Percentiles rank a stretch among this genome's conserved stretches.
Evolutionary conservation across 2,329 filamentous ascomycete genomes (phyloP).

Genomic region (Venturia effusa): DNA sequence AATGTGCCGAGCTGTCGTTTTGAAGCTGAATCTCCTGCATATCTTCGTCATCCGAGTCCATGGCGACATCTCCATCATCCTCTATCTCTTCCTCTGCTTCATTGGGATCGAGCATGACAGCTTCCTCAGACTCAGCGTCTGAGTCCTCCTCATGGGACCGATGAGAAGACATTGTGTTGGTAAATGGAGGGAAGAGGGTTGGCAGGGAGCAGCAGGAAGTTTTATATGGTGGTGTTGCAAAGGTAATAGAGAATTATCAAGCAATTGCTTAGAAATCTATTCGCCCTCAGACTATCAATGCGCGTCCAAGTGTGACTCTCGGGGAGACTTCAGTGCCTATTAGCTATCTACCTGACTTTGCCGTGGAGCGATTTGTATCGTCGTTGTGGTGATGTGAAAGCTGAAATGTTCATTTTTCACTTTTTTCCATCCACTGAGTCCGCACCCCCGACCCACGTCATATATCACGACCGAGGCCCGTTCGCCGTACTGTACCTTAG

Average conservation of each 20-base stretch:
- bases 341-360: neutral
- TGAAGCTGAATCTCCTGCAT: constrained; percentile 58
- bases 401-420: neutral
- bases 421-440: neutral
- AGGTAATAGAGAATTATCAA: neutral
- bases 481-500: neutral
- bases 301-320: neutral
- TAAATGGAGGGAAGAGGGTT: neutral
- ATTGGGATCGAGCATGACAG: constrained; percentile 63
- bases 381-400: neutral
- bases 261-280: constrained; percentile 4
- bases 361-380: neutral
- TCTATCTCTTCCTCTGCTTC: constrained; percentile 70
- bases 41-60: constrained; percentile 65
- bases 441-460: neutral
- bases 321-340: neutral
- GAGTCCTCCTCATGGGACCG: constrained; percentile 13
- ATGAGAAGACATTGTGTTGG: constrained; percentile 14
- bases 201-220: neutral
- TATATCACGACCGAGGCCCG: neutral
- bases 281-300: neutral
- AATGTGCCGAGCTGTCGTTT: constrained; percentile 90
- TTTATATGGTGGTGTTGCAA: neutral
- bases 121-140: constrained; percentile 42
- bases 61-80: constrained; percentile 60